Conservation (phyloP, 169 alveolate genomes). For the Besnoitia besnoiti region DNA sequence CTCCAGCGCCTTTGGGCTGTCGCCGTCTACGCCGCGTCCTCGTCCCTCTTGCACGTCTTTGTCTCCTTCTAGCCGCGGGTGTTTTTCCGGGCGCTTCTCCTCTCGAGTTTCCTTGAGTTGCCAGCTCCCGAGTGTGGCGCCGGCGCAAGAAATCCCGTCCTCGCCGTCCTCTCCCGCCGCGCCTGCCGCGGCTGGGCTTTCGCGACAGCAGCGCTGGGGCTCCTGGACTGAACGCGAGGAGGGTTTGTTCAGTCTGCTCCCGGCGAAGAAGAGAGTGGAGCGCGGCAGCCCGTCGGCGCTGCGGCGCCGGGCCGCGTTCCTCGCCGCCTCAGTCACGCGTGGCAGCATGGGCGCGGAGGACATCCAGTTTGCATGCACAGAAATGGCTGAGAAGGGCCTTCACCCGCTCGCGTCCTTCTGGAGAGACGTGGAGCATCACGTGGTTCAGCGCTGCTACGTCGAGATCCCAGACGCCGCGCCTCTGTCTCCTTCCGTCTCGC, state of each 20-base stretch:
- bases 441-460: background rate
- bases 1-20: too few relatives aligned
- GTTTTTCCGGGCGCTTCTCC: background rate
- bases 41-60: background rate
- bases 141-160: background rate
- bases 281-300: background rate
- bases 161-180: background rate
- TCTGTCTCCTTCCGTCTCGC: background rate
- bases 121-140: too few relatives aligned
- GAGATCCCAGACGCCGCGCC: background rate
- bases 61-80: background rate
- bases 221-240: background rate
- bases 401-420: slow-evolving; percentile 3
- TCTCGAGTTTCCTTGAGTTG: too few relatives aligned
- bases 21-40: background rate
- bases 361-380: slow-evolving; percentile 18
- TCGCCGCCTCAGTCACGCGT: background rate
- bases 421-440: background rate
- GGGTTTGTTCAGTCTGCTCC: background rate
- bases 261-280: background rate
- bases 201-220: background rate
- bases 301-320: background rate
- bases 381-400: background rate
- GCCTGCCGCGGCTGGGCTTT: background rate
- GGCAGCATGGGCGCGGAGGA: background rate